Conservation (phyloP, 176 grass and related monocot genomes). For the maize (Zea mays) region DNA sequence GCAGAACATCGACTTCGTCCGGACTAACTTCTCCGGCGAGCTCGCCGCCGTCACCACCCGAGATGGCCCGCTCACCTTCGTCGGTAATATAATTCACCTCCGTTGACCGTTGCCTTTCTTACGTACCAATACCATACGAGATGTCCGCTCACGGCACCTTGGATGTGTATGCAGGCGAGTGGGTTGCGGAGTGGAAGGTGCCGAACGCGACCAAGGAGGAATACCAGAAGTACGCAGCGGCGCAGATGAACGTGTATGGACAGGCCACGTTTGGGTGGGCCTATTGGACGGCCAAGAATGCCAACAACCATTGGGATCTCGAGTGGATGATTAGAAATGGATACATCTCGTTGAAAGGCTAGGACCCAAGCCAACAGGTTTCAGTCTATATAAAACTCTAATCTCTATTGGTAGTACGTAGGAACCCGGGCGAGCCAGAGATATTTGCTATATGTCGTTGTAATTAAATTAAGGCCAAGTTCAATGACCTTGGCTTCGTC, state of each 20-base stretch:
- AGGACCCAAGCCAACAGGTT: not conserved
- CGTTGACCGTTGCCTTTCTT: too few species aligned
- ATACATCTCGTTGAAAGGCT: slow-evolving; percentile 49
- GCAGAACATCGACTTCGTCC: slow-evolving; percentile 62
- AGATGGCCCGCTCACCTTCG: slow-evolving; percentile 53
- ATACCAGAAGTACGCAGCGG: slow-evolving; percentile 47
- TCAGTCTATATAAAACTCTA: not conserved
- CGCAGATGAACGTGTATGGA: slow-evolving; percentile 48
- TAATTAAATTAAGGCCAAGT: not conserved
- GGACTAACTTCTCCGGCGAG: slow-evolving; percentile 12
- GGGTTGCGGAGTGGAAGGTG: slow-evolving; percentile 53
- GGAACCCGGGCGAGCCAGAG: not conserved
- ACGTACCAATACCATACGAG: too few species aligned
- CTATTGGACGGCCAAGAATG: slow-evolving; percentile 63
- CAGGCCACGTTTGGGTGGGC: slow-evolving; percentile 72
- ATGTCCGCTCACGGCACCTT: too few species aligned
- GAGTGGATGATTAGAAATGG: slow-evolving; percentile 81
- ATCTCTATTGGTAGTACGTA: not conserved
- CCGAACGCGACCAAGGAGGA: slow-evolving; percentile 35
- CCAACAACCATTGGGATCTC: slow-evolving; percentile 56
- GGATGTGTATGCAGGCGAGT: slow-evolving; percentile 42
- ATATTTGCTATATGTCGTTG: not conserved
- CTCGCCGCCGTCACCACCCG: slow-evolving; percentile 16
- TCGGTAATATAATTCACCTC: slow-evolving; percentile 22
- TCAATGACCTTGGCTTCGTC: not conserved